A percentile compares a stretch with the other conserved stretches of the same genome.
Conservation (phyloP, 2,329 filamentous ascomycete species). For the Acrocalymma vagum region DNA sequence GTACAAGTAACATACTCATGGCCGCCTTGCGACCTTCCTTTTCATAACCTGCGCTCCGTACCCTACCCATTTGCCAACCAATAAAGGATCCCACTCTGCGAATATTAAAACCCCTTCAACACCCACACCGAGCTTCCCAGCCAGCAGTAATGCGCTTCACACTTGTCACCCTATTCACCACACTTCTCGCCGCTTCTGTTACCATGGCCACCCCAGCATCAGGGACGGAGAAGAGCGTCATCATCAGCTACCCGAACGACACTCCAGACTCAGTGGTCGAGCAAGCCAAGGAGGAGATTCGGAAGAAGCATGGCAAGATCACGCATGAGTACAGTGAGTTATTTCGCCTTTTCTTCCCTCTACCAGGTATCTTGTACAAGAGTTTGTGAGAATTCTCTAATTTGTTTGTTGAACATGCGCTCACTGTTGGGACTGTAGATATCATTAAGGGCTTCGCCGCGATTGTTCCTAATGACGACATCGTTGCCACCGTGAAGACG, state of each 20-base stretch:
- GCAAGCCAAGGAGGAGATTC: constrained; percentile 75
- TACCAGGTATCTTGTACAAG: too few relatives aligned
- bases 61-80: too few relatives aligned
- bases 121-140: too few relatives aligned
- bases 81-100: too few relatives aligned
- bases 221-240: constrained; percentile 78
- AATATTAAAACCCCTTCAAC: constrained; percentile 3
- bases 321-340: constrained; percentile 74
- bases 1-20: neutral
- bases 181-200: constrained; percentile 66
- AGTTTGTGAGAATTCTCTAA: too few relatives aligned
- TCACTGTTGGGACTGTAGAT: too few relatives aligned
- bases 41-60: too few relatives aligned
- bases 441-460: constrained; percentile 77
- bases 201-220: constrained; percentile 65
- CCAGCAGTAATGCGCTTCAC: constrained; percentile 81
- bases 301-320: constrained; percentile 73
- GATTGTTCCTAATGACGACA: constrained; percentile 74
- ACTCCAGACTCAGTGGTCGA: constrained; percentile 74
- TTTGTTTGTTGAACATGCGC: too few relatives aligned
- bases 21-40: neutral
- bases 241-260: constrained; percentile 78
- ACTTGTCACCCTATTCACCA: constrained; percentile 64
- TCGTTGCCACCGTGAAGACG: constrained; percentile 72
- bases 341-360: neutral